A percentile compares a stretch with the other conserved stretches of the same genome.
phyloP scores from a whole-genome alignment of 2,329 filamentous ascomycete genomes.

The Sporothrix humicola region DNA sequence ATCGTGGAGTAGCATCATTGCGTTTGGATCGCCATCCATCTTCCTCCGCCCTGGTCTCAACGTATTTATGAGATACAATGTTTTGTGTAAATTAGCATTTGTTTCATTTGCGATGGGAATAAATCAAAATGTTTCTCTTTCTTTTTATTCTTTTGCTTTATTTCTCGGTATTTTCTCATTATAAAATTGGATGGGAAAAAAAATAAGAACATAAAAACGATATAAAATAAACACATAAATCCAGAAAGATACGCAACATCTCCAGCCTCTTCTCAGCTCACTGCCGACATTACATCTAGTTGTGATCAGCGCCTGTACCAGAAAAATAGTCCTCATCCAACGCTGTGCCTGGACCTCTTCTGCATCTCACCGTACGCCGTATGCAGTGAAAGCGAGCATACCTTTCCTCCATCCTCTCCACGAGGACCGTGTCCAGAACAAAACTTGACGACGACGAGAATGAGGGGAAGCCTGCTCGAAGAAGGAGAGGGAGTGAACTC shows the following conservation, averaged over 20 bases:
- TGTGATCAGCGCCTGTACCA: not conserved
- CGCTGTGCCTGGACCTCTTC: not conserved
- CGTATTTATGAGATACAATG: not conserved
- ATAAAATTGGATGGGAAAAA: not conserved
- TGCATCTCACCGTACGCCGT: too few species aligned
- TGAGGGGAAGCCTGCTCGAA: conserved; percentile 11
- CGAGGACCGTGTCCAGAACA: conserved; percentile 28
- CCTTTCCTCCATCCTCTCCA: not conserved
- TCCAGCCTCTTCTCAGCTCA: too few species aligned
- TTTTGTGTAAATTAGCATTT: not conserved
- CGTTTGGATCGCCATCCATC: conserved; percentile 6
- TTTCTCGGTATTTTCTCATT: not conserved
- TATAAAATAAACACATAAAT: too few species aligned
- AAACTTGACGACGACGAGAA: not conserved
- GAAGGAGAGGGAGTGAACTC: not conserved
- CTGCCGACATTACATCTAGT: too few species aligned
- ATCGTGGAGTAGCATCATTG: not conserved
- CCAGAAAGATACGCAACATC: too few species aligned
- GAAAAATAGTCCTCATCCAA: not conserved
- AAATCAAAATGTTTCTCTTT: not conserved
- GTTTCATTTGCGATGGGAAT: not conserved
- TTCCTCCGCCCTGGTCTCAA: not conserved
- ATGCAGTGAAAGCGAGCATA: not conserved
- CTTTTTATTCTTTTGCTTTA: not conserved
- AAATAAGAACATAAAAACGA: too few species aligned